These are phyloP conservation scores for Sequoia sempervirens DNA, from an alignment of 75 land plant genomes.

Conservation along the genomic window DNA sequence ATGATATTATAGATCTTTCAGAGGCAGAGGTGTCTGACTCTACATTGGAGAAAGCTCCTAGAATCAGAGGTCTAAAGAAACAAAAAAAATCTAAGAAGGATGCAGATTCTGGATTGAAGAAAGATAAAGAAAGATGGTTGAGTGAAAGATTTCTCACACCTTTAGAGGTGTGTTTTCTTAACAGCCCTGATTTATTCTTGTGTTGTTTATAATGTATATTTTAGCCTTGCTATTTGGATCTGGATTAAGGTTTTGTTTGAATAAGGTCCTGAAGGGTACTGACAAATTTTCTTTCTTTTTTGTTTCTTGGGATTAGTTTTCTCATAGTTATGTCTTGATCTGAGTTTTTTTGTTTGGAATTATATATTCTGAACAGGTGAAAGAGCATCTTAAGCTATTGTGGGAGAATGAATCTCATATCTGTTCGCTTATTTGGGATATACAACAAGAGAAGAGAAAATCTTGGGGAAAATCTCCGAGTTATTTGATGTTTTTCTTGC, in stretches of 20 bases:
- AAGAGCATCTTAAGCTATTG: conserved; percentile 33
- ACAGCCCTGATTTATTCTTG: neutral
- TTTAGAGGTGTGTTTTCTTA: conserved; percentile 16
- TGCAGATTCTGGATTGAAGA: neutral
- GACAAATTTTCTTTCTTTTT: neutral
- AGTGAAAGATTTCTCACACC: conserved; percentile 21
- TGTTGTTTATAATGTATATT: neutral
- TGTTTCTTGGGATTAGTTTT: neutral
- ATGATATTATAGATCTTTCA: conserved; percentile 1
- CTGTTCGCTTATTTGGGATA: conserved; percentile 71
- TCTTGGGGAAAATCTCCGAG: conserved; percentile 13
- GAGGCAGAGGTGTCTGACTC: conserved; percentile 11
- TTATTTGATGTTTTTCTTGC: conserved; percentile 69
- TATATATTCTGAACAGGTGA: conserved; percentile 40
- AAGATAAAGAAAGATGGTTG: conserved; percentile 7
- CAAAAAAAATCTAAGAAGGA: neutral
- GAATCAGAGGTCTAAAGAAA: conserved; percentile 7
- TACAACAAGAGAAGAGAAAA: conserved; percentile 21
- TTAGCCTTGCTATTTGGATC: neutral
- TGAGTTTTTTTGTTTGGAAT: neutral
- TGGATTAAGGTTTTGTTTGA: neutral
- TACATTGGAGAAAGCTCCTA: conserved; percentile 6
- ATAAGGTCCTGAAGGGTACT: neutral
- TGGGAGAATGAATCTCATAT: conserved; percentile 78
- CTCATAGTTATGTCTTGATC: neutral